phyloP scores from a whole-genome alignment of 1,284 basidiomycete species.

The Cystobasidiaceae sp. region DNA sequence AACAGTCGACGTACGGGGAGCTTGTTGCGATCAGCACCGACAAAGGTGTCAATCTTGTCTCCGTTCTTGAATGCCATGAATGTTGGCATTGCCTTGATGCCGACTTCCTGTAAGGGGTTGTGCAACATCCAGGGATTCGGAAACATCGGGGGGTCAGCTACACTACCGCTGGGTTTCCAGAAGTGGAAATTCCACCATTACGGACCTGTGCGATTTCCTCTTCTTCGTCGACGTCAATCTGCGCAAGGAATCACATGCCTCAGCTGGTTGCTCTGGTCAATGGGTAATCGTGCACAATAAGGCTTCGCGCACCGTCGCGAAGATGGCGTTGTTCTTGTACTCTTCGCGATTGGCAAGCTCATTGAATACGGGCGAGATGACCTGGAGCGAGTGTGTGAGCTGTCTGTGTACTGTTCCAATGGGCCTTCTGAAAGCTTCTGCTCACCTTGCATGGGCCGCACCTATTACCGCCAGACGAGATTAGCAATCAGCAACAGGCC shows the following conservation, averaged over 20 bases:
- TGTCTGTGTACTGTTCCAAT: neutral
- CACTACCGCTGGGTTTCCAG: too few relatives aligned
- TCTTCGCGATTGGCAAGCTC: constrained; percentile 20
- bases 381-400: neutral
- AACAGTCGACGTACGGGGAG: constrained; percentile 3
- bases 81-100: constrained; percentile 74
- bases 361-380: constrained; percentile 32
- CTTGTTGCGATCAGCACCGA: constrained; percentile 27
- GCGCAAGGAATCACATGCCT: neutral
- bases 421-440: neutral
- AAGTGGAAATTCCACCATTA: too few relatives aligned
- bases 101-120: constrained; percentile 54
- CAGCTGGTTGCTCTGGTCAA: neutral
- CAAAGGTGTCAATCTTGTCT: constrained; percentile 23
- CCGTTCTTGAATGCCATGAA: constrained; percentile 69
- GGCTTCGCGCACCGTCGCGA: constrained; percentile 6
- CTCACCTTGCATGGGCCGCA: constrained; percentile 30
- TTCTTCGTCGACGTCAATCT: constrained; percentile 30
- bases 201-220: constrained; percentile 21
- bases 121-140: constrained; percentile 49
- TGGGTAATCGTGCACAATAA: neutral
- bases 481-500: neutral
- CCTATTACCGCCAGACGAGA: neutral
- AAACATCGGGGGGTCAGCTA: too few relatives aligned
- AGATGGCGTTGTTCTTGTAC: constrained; percentile 27